A percentile compares a stretch with the other conserved stretches of the same genome.
These are phyloP conservation scores for Scalesia atractyloides DNA, from an alignment of 129 eudicot species.

Conservation along the genomic window DNA sequence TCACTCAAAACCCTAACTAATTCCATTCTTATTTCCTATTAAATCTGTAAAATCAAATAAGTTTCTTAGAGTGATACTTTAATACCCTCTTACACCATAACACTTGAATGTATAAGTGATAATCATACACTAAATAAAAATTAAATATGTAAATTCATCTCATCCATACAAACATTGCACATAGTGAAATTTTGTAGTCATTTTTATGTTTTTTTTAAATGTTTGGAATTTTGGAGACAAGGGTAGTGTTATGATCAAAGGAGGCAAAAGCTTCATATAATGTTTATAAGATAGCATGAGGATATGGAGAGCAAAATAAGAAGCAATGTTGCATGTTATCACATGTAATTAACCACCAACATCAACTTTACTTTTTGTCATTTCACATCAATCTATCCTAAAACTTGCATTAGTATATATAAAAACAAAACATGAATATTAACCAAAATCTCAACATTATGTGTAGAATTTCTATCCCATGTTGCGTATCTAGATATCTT, in stretches of 20 bases:
- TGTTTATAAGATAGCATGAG: background rate
- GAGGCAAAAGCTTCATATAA: slow-evolving; percentile 26
- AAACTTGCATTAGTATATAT: slow-evolving; percentile 11
- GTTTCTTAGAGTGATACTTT: background rate
- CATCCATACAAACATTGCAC: background rate
- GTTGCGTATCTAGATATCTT: background rate
- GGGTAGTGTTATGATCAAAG: slow-evolving; percentile 21
- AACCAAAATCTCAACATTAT: background rate
- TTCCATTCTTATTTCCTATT: slow-evolving; percentile 1
- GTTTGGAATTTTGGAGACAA: slow-evolving; percentile 15
- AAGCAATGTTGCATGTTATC: slow-evolving; percentile 35
- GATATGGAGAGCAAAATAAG: slow-evolving; percentile 23
- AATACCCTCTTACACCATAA: background rate
- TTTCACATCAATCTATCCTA: slow-evolving; percentile 21
- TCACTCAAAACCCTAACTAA: slow-evolving; percentile 24
- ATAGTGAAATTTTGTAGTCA: background rate
- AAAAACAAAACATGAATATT: background rate
- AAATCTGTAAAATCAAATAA: background rate
- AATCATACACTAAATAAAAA: background rate
- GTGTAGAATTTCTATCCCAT: background rate
- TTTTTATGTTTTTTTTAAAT: background rate
- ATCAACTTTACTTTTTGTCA: slow-evolving; percentile 27
- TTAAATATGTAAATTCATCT: background rate
- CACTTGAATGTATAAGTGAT: background rate
- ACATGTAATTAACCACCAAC: slow-evolving; percentile 28